Evolutionary conservation across 305 asterid genomes (phyloP).

Genomic region (Rubia occidens): DNA sequence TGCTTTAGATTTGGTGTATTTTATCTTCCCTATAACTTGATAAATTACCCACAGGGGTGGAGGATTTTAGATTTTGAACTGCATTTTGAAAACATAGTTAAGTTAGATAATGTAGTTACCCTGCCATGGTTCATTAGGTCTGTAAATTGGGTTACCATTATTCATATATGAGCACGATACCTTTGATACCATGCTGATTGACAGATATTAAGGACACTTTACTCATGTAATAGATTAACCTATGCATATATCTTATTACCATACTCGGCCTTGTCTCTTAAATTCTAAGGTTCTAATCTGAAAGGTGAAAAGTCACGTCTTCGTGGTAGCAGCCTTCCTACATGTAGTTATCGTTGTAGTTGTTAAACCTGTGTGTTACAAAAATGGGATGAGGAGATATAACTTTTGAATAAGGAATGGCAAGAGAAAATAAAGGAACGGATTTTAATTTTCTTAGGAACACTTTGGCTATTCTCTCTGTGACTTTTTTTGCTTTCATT

Average conservation of each 20-base stretch:
- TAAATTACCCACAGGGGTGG: not conserved
- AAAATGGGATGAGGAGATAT: not conserved
- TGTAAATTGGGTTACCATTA: not conserved
- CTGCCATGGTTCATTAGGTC: not conserved
- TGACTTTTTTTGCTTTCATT: conserved; percentile 11
- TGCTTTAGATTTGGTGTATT: not conserved
- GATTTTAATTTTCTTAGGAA: not conserved
- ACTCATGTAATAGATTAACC: not conserved
- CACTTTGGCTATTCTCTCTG: conserved; percentile 10
- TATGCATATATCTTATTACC: not conserved
- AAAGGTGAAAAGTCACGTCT: not conserved
- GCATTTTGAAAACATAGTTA: not conserved
- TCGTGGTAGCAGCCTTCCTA: not conserved
- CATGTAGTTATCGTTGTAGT: not conserved
- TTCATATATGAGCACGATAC: not conserved
- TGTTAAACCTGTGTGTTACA: not conserved
- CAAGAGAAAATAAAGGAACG: not conserved
- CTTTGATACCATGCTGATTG: not conserved
- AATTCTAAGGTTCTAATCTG: not conserved
- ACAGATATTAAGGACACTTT: not conserved
- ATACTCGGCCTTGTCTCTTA: not conserved
- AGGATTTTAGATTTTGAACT: not conserved
- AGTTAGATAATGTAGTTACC: not conserved
- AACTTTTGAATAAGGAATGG: not conserved
- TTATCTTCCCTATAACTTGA: not conserved